Base-by-base conservation (phyloP, 2,329 filamentous ascomycete genomes). In the Zalaria sp. region DNA sequence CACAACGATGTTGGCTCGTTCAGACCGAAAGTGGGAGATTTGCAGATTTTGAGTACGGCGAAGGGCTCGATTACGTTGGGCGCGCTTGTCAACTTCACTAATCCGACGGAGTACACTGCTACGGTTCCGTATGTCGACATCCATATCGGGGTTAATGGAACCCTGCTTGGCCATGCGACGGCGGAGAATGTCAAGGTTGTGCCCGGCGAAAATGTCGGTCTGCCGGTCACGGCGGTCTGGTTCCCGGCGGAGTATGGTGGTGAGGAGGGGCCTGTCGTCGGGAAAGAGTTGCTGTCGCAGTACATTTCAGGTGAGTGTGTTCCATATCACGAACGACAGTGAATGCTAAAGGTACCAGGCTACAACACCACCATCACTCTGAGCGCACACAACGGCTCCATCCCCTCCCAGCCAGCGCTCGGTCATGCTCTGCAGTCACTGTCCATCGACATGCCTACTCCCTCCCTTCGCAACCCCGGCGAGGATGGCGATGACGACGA, bases 31-130 rank as follows among this genome's bases (percentile, higher is more conserved):
- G 67, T 94, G 44, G 77, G 77, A 43, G 77, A 81, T 46, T 63
- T 96, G 31, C 72, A 73, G 48, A 76, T 96, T 43, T 56, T 82
- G 34, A 76, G 82, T 43, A 93, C 87, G 0, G 80, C 81, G 1
- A 65, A 72, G 31, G 76, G 77, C 3, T 82, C 82, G 3, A 68
- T 95, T 37, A 76, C 73, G 18, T 64, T 96, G 31, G 69, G 78
- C 53, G 82, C 83, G 9, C 63, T 68, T 34, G 71, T 93, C 53
- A 93, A 91, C 56, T 71, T 94, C 46, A 93, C 84, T 3, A 98
- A 98, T 54, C 88, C 89, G 1, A 93, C 88, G 0, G 73, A 79
- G 3, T 95, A 96, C 58, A 79, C 83, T 4, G 88, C 86, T 3
- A 69, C 68, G 2, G 69, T 96, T n/a, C 89, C 89, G 2, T 89